Evolutionary conservation across 2,329 filamentous ascomycete species (phyloP).

Genomic region (Dactylellina haptotyla): DNA sequence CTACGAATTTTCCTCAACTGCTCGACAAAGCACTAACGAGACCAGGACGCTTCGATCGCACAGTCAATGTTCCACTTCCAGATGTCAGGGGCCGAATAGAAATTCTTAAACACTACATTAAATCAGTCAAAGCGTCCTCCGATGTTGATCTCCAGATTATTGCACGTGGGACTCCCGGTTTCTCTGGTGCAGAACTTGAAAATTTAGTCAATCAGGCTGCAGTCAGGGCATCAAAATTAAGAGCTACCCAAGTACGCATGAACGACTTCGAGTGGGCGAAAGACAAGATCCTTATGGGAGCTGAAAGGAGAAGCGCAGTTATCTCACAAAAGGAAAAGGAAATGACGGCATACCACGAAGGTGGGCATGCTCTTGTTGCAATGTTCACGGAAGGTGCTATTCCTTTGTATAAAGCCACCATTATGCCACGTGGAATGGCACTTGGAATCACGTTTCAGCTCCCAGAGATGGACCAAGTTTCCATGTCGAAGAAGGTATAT

Average conservation of each 20-base stretch:
- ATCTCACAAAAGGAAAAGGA: conserved; percentile 94
- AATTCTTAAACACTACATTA: conserved; percentile 92
- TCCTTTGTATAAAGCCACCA: conserved; percentile 95
- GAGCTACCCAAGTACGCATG: conserved; percentile 77
- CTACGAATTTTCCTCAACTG: conserved; percentile 93
- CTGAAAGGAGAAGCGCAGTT: conserved; percentile 87
- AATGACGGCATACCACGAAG: conserved; percentile 95
- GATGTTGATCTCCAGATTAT: conserved; percentile 86
- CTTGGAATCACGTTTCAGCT: conserved; percentile 88
- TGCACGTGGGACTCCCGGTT: conserved; percentile 86
- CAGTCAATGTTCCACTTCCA: conserved; percentile 86
- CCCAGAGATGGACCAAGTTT: conserved; percentile 92
- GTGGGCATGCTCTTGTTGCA: conserved; percentile 89
- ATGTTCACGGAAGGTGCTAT: conserved; percentile 80
- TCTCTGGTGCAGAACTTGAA: conserved; percentile 94
- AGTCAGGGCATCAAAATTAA: conserved; percentile 89
- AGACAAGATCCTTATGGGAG: conserved; percentile 97
- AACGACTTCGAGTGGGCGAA: conserved; percentile 95
- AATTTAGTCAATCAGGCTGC: conserved; percentile 97
- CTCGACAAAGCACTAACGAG: conserved; percentile 94
- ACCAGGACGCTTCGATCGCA: conserved; percentile 94
- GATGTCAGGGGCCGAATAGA: conserved; percentile 92
- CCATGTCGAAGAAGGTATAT: conserved; percentile 75
- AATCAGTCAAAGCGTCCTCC: conserved; percentile 81
- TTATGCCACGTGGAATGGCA: conserved; percentile 86